phyloP scores from a whole-genome alignment of 2,329 filamentous ascomycete species.

The Cercospora sesami region DNA sequence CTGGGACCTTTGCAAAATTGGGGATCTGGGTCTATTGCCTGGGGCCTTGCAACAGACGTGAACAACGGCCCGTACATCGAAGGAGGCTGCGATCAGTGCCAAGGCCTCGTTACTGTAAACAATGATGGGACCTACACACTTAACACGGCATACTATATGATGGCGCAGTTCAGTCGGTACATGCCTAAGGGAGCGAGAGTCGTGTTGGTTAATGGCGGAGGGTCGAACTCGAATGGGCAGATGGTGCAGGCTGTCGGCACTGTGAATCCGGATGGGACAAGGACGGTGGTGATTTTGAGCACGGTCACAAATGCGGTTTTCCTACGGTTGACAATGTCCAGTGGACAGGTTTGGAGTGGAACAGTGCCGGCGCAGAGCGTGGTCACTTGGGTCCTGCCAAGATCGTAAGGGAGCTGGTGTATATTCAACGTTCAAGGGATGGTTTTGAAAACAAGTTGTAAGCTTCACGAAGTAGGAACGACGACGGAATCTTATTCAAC shows the following conservation, averaged over 20 bases:
- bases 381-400: slow-evolving; percentile 26
- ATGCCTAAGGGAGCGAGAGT: slow-evolving; percentile 23
- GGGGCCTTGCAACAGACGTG: slow-evolving; percentile 23
- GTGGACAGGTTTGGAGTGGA: slow-evolving; percentile 25
- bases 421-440: neutral
- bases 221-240: slow-evolving; percentile 1
- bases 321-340: slow-evolving; percentile 20
- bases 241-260: slow-evolving; percentile 21
- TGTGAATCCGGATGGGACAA: slow-evolving; percentile 25
- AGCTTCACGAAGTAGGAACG: neutral
- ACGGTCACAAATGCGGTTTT: slow-evolving; percentile 17
- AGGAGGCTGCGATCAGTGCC: slow-evolving; percentile 22
- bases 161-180: slow-evolving; percentile 27
- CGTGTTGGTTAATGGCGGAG: slow-evolving; percentile 16
- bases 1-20: slow-evolving; percentile 29
- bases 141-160: slow-evolving; percentile 27
- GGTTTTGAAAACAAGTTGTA: too few relatives aligned
- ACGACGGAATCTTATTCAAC: neutral
- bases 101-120: slow-evolving; percentile 24
- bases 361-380: slow-evolving; percentile 18
- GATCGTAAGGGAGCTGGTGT: neutral
- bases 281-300: slow-evolving; percentile 24
- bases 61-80: slow-evolving; percentile 24
- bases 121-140: slow-evolving; percentile 20
- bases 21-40: slow-evolving; percentile 26